Base-by-base conservation (phyloP, 2,329 filamentous ascomycete genomes). In the Ilyonectria destructans region DNA sequence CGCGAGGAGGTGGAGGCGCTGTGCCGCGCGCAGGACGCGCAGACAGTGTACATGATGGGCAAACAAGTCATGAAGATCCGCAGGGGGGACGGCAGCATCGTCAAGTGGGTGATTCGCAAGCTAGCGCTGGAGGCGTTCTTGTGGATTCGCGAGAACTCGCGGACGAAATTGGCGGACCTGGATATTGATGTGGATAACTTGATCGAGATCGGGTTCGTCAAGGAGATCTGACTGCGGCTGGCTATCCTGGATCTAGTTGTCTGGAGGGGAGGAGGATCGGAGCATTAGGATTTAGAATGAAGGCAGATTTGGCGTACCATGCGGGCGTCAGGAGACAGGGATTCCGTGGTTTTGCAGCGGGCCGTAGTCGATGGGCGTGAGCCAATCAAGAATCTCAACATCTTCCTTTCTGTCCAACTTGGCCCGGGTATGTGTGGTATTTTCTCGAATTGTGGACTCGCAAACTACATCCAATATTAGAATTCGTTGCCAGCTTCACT, bases 191-290 rank as follows among this genome's bases (percentile, higher is more conserved):
- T 87, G 67, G 90, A 92, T 67, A 85, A 86, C 56, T 77, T 92
- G 55, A 87, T 93, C 17, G 91, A 92, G 80, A 89, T 93, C 19
- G 91, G 91, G 0, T 93, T 92, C 75, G 85, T 92, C 1, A 92
- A 91, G 79, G 89, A 92, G 69, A 89, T 92, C 61, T 90, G 72
- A 73, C 1, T 26, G 5, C 26, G 26, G 26, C 26, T 26, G 5
- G 26, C 26, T 26, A 1, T 26, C 26, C 26, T 6, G 5, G 26
- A 26, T 26, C 26, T 26, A 26, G 4, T 5, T 26, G 4, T 26
- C 23, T 26, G 23, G 4, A 26, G 23, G 23, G 4, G 23, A 26
- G 23, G 23, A 26, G 23, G 23, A 26, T 26, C 3, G 23, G 23
- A 26, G 23, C 23, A 26, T 26, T 4, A 26, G 23, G 23, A 26